Evolutionary conservation across 176 grass and related monocot species (phyloP), one percentile per base, ranked within the genome.

Genomic region (Rhynchospora breviuscula): DNA sequence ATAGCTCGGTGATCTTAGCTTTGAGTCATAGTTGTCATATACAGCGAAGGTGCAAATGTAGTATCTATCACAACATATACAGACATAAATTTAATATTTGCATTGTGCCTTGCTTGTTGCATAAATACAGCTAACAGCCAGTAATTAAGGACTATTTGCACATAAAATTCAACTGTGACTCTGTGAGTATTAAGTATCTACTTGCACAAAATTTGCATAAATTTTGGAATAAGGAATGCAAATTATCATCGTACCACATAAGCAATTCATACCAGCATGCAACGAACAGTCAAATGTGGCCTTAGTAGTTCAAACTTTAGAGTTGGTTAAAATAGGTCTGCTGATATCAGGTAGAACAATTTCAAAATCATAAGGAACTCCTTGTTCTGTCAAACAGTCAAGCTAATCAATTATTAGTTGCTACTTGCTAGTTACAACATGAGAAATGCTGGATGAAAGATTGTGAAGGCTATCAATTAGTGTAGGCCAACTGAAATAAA

Each of bases 11-110:
- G 93, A 88, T 7, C 89, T 91, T 46, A 89, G 66, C 85, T 99
- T 96, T 60, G 93, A 93, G 84, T 99, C 91, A 87, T 96, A 99
- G 88, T 99, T 99, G 85, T 99, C 97, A 89, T 99, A 99, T 76
- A 99, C 91, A 53, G 97, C 90, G 91, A 99, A 99, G 80, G 90
- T 57, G 83, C 97, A 93, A 18, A 99, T 86, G 85, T 99, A 99
- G 87, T 99, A 99, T 59, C 97, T 91, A 31, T 68, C 43, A 26
- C n/a, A 82, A 13, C 56, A 67, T 31, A 11, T 53, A 51, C 40
- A 78, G 6, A 57, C 33, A 18, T 77, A 77, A 13, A 33, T 29
- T 75, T 52, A 10, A 52, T 53, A 29, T 53, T 75, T 29, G 8
- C 14, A 69, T 13, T 47, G 46, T 7, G 11, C 71, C 8, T 75